Evolutionary conservation across 345 rosid species (phyloP).

Genomic region (Anacardium occidentale): DNA sequence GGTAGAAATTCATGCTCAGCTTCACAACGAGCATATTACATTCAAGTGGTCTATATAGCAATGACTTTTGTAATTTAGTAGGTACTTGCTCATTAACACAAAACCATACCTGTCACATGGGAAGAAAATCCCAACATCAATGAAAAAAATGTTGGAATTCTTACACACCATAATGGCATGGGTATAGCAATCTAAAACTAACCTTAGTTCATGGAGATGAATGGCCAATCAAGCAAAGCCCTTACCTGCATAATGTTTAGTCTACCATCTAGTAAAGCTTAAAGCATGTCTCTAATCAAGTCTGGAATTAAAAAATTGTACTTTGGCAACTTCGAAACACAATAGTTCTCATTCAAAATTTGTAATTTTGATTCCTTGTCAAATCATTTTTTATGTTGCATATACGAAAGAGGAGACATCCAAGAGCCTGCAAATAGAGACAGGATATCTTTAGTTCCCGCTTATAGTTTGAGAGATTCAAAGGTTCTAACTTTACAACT

Average conservation of each 20-base stretch:
- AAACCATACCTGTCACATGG: slow-evolving; percentile 84
- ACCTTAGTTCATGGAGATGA: slow-evolving; percentile 75
- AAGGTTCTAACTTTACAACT: neutral
- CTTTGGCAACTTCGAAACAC: slow-evolving; percentile 79
- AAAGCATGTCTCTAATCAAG: slow-evolving; percentile 86
- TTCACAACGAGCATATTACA: slow-evolving; percentile 49
- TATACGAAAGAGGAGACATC: slow-evolving; percentile 92
- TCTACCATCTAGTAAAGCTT: slow-evolving; percentile 85
- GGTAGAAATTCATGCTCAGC: slow-evolving; percentile 35
- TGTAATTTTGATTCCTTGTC: slow-evolving; percentile 99
- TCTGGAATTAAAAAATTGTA: slow-evolving; percentile 62
- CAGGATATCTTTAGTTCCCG: slow-evolving; percentile 20
- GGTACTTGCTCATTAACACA: slow-evolving; percentile 91
- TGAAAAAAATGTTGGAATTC: slow-evolving; percentile 41
- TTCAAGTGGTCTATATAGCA: slow-evolving; percentile 83
- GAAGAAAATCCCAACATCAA: slow-evolving; percentile 51
- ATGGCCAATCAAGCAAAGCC: slow-evolving; percentile 72
- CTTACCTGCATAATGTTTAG: slow-evolving; percentile 99
- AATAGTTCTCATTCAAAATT: slow-evolving; percentile 88
- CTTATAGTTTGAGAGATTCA: neutral
- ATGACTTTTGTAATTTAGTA: slow-evolving; percentile 66
- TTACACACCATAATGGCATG: slow-evolving; percentile 28
- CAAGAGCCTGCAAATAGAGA: slow-evolving; percentile 71
- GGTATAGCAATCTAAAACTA: slow-evolving; percentile 57
- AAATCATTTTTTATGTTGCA: slow-evolving; percentile 88